A percentile compares a stretch with the other conserved stretches of the same genome.
These are phyloP conservation scores for Fimicolochytrium jonesii DNA, from an alignment of 192 early-diverging fungal species.

Conservation along the genomic window DNA sequence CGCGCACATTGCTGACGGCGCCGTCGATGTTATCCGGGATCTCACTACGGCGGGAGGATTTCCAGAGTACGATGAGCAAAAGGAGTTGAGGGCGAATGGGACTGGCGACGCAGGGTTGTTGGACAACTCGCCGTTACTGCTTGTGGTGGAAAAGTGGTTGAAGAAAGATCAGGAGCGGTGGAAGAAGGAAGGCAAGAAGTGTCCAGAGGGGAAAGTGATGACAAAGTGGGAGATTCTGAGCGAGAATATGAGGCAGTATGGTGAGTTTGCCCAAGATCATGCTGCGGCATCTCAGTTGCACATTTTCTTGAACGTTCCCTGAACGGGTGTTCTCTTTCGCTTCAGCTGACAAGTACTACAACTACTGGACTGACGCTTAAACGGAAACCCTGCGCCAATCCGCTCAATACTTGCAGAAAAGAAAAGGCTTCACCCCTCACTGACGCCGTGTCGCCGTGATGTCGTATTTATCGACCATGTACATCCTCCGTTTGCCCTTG, in stretches of 20 bases:
- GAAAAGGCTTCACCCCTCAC: too few relatives aligned
- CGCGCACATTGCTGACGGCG: slow-evolving; percentile 60
- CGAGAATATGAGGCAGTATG: slow-evolving; percentile 53
- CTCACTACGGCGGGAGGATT: slow-evolving; percentile 37
- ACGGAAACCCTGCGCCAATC: too few relatives aligned
- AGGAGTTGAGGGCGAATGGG: background rate
- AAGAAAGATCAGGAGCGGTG: slow-evolving; percentile 47
- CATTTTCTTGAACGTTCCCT: slow-evolving; percentile 4
- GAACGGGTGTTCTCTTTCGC: too few relatives aligned
- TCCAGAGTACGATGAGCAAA: slow-evolving; percentile 49
- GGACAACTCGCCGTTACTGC: slow-evolving; percentile 53
- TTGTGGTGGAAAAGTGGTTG: slow-evolving; percentile 63
- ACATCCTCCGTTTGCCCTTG: too few relatives aligned
- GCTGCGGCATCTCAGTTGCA: background rate
- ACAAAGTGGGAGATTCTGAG: slow-evolving; percentile 49
- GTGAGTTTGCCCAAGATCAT: slow-evolving; percentile 11
- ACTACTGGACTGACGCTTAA: slow-evolving; percentile 46
- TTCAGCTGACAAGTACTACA: slow-evolving; percentile 56
- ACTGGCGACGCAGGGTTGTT: slow-evolving; percentile 8
- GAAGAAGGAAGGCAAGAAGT: slow-evolving; percentile 13
- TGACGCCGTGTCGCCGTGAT: too few relatives aligned
- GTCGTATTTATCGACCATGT: too few relatives aligned
- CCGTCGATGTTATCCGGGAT: slow-evolving; percentile 39
- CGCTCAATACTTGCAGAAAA: too few relatives aligned
- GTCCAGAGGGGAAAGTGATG: slow-evolving; percentile 30